Evolutionary conservation across 257 asterid species (phyloP), one percentile per base, ranked within the genome.

Genomic region (Lithospermum erythrorhizon): DNA sequence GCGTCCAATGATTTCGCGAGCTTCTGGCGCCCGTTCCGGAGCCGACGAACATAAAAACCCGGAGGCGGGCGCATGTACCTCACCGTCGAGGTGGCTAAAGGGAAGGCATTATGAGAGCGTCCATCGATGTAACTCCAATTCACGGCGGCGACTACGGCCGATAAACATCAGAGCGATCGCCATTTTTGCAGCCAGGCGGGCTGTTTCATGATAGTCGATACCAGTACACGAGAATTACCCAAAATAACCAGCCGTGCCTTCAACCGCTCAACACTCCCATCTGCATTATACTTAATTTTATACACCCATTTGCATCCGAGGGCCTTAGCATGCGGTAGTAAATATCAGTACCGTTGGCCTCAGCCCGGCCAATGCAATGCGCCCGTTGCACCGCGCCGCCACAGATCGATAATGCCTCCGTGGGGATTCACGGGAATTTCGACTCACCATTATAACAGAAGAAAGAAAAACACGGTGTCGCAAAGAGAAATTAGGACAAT

Each of bases 21-120:
- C 15, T 32, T 3, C n/a, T n/a, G n/a, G 29, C 20, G 21, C 61
- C 0, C 60, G 24, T 9, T 25, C 30, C 21, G 25, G 32, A 0
- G 2, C 2, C 4, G 15, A 22, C 15, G 6, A 21, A 1, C 18
- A 0, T 9, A n/a, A 30, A n/a, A 10, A 3, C 61, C 9, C 2
- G 57, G 62, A 3, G 51, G 57, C 2, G 58, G 57, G 10, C 37
- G 21, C 61, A 14, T 59, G n/a, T 58, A 0, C 20, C 61, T 67
- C 60, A 2, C 58, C 71, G 23, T 53, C 19, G 5, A 51, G 37
- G 6, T 29, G 37, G 11, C 3, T 65, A 20, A 25, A 5, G 49
- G 23, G 5, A 65, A 53, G 3, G 61, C 68, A 64, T 53, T 64
- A 7, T 64, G 54, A n/a, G 0, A 65, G n/a, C 49, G 14, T 64